Conservation (phyloP, 2,329 filamentous ascomycete species). For the Sphaerostilbella broomeana region DNA sequence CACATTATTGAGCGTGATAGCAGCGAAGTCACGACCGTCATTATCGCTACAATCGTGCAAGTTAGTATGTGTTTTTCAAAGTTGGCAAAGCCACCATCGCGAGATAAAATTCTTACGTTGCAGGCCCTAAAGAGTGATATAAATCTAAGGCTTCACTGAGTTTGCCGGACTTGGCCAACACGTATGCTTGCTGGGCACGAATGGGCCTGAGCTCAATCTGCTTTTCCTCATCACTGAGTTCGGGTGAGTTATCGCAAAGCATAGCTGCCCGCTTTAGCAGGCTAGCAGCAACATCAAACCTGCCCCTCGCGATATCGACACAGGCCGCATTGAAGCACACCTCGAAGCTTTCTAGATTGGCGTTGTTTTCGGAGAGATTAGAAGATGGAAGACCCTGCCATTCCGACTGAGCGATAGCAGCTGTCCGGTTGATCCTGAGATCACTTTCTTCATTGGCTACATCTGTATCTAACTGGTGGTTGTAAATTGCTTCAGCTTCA, state of each 20-base stretch:
- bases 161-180: slow-evolving; percentile 60
- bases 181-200: slow-evolving; percentile 67
- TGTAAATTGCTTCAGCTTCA: slow-evolving; percentile 58
- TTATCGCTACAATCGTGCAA: neutral
- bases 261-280: slow-evolving; percentile 64
- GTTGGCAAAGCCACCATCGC: neutral
- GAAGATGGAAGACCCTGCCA: slow-evolving; percentile 51
- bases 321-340: slow-evolving; percentile 77
- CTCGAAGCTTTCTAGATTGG: slow-evolving; percentile 66
- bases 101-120: slow-evolving; percentile 50
- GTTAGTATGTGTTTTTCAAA: neutral
- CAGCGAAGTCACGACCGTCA: slow-evolving; percentile 55
- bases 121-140: slow-evolving; percentile 53
- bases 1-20: slow-evolving; percentile 61
- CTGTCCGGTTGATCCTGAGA: slow-evolving; percentile 67
- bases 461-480: slow-evolving; percentile 42
- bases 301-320: slow-evolving; percentile 61
- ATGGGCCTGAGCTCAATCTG: slow-evolving; percentile 68
- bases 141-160: slow-evolving; percentile 57
- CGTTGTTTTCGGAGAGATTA: slow-evolving; percentile 43
- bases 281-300: slow-evolving; percentile 56
- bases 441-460: slow-evolving; percentile 57
- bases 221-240: slow-evolving; percentile 68
- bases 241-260: slow-evolving; percentile 66
- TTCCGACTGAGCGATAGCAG: slow-evolving; percentile 63